These are phyloP conservation scores for Fraxinus americana DNA, from an alignment of 257 asterid genomes.

Conservation along the genomic window DNA sequence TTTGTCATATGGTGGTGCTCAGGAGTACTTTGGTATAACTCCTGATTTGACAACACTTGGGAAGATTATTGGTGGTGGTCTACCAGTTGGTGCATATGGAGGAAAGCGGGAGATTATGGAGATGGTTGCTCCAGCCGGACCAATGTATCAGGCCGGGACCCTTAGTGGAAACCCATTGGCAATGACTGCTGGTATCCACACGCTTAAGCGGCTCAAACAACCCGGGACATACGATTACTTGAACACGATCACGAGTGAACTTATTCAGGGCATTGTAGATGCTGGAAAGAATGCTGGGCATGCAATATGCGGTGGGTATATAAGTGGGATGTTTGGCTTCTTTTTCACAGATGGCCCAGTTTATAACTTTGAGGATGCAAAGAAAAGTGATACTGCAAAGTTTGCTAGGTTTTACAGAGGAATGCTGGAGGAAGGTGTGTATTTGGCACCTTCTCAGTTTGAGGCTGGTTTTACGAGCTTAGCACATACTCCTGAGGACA, in stretches of 20 bases:
- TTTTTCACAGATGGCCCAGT: conserved; percentile 90
- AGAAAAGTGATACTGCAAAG: conserved; percentile 83
- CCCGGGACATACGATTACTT: conserved; percentile 77
- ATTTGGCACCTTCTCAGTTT: conserved; percentile 94
- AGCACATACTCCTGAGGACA: conserved; percentile 78
- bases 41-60: conserved; percentile 98
- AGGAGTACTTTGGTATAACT: conserved; percentile 87
- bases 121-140: conserved; percentile 99
- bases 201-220: conserved; percentile 73
- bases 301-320: conserved; percentile 79
- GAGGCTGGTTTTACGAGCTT: conserved; percentile 98
- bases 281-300: conserved; percentile 96
- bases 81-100: conserved; percentile 99
- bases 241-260: conserved; percentile 72
- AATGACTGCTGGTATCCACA: conserved; percentile 98
- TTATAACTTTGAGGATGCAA: conserved; percentile 79
- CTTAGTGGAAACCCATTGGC: conserved; percentile 97
- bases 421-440: conserved; percentile 96
- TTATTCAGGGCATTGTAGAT: conserved; percentile 62
- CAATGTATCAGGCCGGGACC: conserved; percentile 98
- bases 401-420: conserved; percentile 76
- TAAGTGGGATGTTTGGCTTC: conserved; percentile 95
- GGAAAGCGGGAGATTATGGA: conserved; percentile 97
- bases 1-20: conserved; percentile 92
- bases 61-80: conserved; percentile 96